A percentile compares a stretch with the other conserved stretches of the same genome.
phyloP scores from a whole-genome alignment of 2,329 filamentous ascomycete species.

The Phialemonium atrogriseum region DNA sequence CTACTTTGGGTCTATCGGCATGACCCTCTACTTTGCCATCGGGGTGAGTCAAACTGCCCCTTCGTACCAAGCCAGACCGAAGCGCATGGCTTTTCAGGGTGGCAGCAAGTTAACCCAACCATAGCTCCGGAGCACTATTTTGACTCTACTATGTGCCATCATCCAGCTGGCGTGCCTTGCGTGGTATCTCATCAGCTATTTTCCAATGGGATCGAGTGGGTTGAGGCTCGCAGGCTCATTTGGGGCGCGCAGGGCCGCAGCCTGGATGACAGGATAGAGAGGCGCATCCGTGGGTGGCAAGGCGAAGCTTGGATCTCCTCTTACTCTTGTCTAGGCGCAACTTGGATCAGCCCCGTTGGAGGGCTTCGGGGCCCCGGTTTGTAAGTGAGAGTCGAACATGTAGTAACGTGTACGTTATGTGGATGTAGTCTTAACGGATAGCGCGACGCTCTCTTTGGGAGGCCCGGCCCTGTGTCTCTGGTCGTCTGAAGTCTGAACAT shows the following conservation, averaged over 20 bases:
- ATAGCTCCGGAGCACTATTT: slow-evolving; percentile 73
- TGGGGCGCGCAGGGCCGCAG: slow-evolving; percentile 72
- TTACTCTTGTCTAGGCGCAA: too few species aligned
- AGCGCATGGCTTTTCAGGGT: neutral
- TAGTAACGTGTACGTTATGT: too few species aligned
- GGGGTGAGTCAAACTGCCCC: slow-evolving; percentile 57
- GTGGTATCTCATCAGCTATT: slow-evolving; percentile 97
- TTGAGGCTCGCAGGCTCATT: slow-evolving; percentile 80
- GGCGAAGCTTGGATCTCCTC: too few species aligned
- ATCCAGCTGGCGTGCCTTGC: slow-evolving; percentile 74
- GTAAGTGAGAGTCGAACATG: too few species aligned
- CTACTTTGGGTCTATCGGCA: slow-evolving; percentile 85
- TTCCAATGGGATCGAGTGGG: slow-evolving; percentile 89
- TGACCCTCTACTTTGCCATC: slow-evolving; percentile 88
- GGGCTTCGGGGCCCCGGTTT: too few species aligned
- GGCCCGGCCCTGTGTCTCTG: too few species aligned
- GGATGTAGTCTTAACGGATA: too few species aligned
- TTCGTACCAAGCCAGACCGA: neutral
- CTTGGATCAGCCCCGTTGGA: too few species aligned
- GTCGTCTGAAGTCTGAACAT: too few species aligned
- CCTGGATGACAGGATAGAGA: slow-evolving; percentile 82
- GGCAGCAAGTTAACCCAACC: slow-evolving; percentile 10
- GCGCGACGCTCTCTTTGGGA: too few species aligned
- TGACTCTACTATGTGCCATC: slow-evolving; percentile 78
- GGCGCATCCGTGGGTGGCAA: too few species aligned